Evolutionary conservation across 768 basidiomycete genomes (phyloP), one percentile per base, ranked within the genome.

Genomic region (Panellus pusillus): DNA sequence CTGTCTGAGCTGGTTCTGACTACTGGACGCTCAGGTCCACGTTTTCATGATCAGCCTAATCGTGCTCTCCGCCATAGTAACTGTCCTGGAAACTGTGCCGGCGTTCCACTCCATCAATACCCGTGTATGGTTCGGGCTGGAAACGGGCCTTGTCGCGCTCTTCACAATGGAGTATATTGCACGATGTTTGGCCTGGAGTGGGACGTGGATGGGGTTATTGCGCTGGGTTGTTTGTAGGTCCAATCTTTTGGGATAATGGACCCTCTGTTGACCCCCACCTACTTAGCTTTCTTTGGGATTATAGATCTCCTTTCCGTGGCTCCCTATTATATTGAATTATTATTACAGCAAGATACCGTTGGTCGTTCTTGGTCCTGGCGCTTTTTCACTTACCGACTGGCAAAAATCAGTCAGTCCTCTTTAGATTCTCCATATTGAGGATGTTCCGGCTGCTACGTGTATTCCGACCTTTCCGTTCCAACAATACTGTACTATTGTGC

Each of bases 391-490:
- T 13, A 45, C 52, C 45, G 44, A 51, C 40, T 6, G 28, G 13
- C 35, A 50, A 50, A 50, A 29, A 38, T 47, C 65, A 92, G 89
- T 87, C 90, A 4, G 87, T 88, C 31, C 75, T 93, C 48, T 96
- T 95, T 70, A 79, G 93, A 15, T 97, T 95, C 67, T 93, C 92
- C 0, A 95, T 96, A 51, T 73, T 97, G 32, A 79, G 93, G 36
- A 93, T 92, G 72, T 94, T 95, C 69, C 86, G 93, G 29, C 79
- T 96, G 2, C 69, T 95, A 20, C 83, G 93, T 18, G 92, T 95
- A 7, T 97, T 96, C 71, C 75, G 90, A 43, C 91, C 93, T 0
- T 96, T 96, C 78, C 82, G 86, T 52, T 86, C 92, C 63, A 91
- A 86, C 57, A 84, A 85, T 61, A 89, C 87, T 14, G 84, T 92